phyloP scores from a whole-genome alignment of 78 protist genomes.

The Dictyostelium intermedium region DNA sequence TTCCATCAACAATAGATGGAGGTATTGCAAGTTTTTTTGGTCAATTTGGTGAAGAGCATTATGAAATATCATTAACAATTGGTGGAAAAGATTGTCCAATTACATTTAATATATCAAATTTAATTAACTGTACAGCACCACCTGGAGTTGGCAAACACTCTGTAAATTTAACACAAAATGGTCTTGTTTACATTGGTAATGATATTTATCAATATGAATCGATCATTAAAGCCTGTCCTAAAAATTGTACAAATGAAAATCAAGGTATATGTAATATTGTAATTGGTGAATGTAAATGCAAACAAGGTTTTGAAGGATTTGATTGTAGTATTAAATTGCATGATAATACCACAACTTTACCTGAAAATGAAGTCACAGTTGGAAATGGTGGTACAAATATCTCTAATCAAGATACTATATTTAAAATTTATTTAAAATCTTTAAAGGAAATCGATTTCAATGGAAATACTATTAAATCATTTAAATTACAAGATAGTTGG shows the following conservation, averaged over 20 bases:
- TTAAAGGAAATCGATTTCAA: background rate
- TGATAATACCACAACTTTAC: background rate
- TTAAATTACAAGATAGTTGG: background rate
- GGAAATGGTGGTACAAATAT: background rate
- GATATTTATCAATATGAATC: background rate
- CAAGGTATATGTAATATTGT: background rate
- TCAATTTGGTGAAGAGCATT: background rate
- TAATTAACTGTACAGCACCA: background rate
- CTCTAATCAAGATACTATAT: background rate
- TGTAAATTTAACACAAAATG: background rate
- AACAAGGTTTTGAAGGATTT: background rate
- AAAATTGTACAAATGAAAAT: background rate
- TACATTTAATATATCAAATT: background rate
- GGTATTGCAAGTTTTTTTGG: background rate
- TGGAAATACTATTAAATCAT: background rate
- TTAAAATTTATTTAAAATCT: background rate
- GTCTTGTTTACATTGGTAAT: background rate
- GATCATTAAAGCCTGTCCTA: background rate
- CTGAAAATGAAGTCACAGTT: background rate
- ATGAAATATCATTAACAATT: background rate
- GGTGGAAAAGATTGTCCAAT: background rate
- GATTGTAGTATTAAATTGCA: background rate
- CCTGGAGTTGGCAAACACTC: background rate
- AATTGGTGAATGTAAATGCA: background rate
- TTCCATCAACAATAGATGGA: background rate